Evolutionary conservation across 2,329 filamentous ascomycete species (phyloP), one percentile per base, ranked within the genome.

Genomic region (Ceratocystis alfenasii): DNA sequence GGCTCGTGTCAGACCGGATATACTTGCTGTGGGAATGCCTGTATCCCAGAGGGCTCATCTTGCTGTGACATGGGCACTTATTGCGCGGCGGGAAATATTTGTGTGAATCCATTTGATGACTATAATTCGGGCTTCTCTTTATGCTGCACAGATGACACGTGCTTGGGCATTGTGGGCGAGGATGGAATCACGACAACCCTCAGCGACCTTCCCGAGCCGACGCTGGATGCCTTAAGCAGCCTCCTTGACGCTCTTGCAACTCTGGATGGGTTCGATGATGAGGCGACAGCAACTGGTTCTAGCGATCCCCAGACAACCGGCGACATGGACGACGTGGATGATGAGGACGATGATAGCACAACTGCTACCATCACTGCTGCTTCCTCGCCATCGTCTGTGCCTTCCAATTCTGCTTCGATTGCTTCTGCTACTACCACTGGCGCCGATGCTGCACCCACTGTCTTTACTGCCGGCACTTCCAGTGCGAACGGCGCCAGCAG

Each of bases 71-170:
- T 4, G 50, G 33, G 46, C 2, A n/a, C 15, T 20, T 60, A 57
- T 55, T 65, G 36, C 33, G 17, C 50, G 2, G 63, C 44, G 2
- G 63, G 50, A 6, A 57, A 60, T 17, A 46, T 59, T 12, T 62
- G 60, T 15, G 10, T 36, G 17, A 8, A 30, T 33, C n/a, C n/a
- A 20, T 33, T 45, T 17, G 22, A 41, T 7, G 8, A 28, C 15
- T 22, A 65, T 22, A 53, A 45, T 1, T 5, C n/a, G 3, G 33
- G 7, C 33, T 36, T 36, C 33, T 8, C 33, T 10, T 20, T 45
- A 8, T 65, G 63, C 41, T 65, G 63, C 63, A 65, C 63, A 3
- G 36, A 65, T 20, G 33, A n/a, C 7, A 15, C 41, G 17, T 65
- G 50, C 50, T 36, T 33, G 5, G 22, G 3, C 5, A 30, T 57